Conservation (phyloP, 2,329 filamentous ascomycete genomes). For the Talaromyces verruculosus region DNA sequence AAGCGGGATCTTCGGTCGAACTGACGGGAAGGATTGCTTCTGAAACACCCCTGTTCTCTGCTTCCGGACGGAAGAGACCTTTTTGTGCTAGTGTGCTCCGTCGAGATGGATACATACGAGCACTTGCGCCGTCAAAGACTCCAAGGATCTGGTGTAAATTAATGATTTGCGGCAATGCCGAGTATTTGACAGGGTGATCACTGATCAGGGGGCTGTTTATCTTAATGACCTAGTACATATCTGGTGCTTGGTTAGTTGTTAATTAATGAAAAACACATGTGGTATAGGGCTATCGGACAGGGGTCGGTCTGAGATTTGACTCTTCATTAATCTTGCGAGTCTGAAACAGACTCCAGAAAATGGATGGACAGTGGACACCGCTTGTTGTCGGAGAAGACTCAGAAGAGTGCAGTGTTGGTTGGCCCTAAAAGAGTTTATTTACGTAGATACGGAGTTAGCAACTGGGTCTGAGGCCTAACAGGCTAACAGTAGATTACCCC, state of each 20-base stretch:
- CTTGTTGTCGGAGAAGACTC: neutral
- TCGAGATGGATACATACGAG: neutral
- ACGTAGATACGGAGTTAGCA: neutral
- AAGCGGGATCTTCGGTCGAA: conserved; percentile 1
- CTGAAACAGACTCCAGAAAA: conserved; percentile 1
- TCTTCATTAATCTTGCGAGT: neutral
- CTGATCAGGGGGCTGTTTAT: neutral
- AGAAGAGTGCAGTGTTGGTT: neutral
- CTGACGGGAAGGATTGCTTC: conserved; percentile 5
- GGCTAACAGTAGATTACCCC: neutral
- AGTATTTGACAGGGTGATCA: neutral
- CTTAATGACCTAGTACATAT: neutral
- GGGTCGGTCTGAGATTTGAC: neutral
- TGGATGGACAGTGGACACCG: neutral
- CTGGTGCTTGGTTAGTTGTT: neutral
- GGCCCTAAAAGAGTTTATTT: neutral
- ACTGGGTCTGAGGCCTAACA: neutral
- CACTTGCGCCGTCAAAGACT: neutral
- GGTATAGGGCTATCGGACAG: neutral
- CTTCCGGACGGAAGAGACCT: neutral
- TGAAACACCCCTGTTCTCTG: neutral
- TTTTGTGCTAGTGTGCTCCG: neutral
- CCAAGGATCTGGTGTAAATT: neutral
- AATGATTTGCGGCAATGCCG: neutral
- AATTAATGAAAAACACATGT: neutral